phyloP scores from a whole-genome alignment of 192 early-diverging fungal genomes.

The Umbelopsis isabellina region DNA sequence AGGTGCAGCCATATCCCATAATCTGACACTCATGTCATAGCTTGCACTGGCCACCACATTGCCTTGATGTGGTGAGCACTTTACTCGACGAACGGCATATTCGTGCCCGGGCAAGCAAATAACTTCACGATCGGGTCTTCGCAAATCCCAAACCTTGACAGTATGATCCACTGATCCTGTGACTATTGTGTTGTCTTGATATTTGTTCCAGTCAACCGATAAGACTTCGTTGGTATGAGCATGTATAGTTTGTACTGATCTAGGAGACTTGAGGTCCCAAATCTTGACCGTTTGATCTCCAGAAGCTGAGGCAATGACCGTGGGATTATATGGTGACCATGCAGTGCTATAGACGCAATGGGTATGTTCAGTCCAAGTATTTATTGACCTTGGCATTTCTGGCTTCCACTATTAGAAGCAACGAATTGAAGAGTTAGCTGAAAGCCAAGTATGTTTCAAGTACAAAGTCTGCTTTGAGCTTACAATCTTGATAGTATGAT shows the following conservation, averaged over 20 bases:
- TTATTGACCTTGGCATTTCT: slow-evolving; percentile 70
- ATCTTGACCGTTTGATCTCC: slow-evolving; percentile 91
- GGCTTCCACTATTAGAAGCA: slow-evolving; percentile 78
- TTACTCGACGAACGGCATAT: slow-evolving; percentile 90
- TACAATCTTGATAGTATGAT: slow-evolving; percentile 91
- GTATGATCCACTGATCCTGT: slow-evolving; percentile 90
- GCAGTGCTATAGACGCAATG: slow-evolving; percentile 90
- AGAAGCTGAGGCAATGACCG: slow-evolving; percentile 85
- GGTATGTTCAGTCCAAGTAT: slow-evolving; percentile 88
- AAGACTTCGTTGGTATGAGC: slow-evolving; percentile 90
- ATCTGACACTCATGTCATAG: slow-evolving; percentile 96
- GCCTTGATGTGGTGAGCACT: slow-evolving; percentile 89
- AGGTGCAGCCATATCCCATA: slow-evolving; percentile 81
- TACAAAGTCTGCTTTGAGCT: slow-evolving; percentile 16
- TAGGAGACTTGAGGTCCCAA: slow-evolving; percentile 85
- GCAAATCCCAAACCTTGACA: slow-evolving; percentile 91
- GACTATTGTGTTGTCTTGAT: slow-evolving; percentile 78
- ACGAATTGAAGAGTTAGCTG: background rate
- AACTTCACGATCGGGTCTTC: slow-evolving; percentile 73
- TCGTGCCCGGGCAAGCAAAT: slow-evolving; percentile 84
- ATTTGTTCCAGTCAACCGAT: slow-evolving; percentile 98
- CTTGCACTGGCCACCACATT: slow-evolving; percentile 79
- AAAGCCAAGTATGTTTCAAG: background rate
- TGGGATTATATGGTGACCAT: slow-evolving; percentile 81
- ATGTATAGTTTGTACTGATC: slow-evolving; percentile 63